Percentiles rank a stretch among this genome's conserved stretches.
Conservation (phyloP, 495 filamentous ascomycete species). For the Pseudoneurospora amorphoporcata region DNA sequence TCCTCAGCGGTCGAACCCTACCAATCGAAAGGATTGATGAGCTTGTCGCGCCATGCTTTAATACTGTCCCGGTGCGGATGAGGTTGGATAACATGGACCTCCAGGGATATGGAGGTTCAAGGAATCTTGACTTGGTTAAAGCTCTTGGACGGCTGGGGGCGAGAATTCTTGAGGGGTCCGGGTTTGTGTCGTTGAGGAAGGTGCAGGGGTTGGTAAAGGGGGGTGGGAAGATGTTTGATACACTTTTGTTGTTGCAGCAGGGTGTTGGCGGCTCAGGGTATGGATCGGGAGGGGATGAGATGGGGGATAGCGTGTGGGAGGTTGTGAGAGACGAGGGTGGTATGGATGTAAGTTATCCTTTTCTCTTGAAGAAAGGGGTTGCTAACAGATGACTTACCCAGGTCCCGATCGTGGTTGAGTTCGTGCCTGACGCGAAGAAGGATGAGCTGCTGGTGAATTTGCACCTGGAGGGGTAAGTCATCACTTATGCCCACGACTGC, state of each 20-base stretch:
- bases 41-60: slow-evolving; percentile 79
- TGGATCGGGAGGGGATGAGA: neutral
- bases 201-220: neutral
- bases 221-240: slow-evolving; percentile 50
- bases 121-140: slow-evolving; percentile 43
- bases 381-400: slow-evolving; percentile 3
- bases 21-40: slow-evolving; percentile 53
- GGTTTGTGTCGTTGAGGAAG: neutral
- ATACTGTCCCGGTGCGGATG: slow-evolving; percentile 70
- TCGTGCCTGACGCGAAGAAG: slow-evolving; percentile 36
- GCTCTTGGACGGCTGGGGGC: slow-evolving; percentile 32
- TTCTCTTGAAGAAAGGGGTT: neutral
- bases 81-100: slow-evolving; percentile 24
- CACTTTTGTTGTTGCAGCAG: slow-evolving; percentile 63
- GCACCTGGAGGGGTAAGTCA: slow-evolving; percentile 14
- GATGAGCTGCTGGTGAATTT: slow-evolving; percentile 16
- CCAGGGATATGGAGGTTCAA: slow-evolving; percentile 2
- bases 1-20: slow-evolving; percentile 62
- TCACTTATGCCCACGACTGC: too few relatives aligned
- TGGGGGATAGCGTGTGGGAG: slow-evolving; percentile 42
- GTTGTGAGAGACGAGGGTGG: slow-evolving; percentile 54
- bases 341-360: slow-evolving; percentile 53
- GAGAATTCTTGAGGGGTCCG: neutral
- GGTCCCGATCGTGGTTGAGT: slow-evolving; percentile 59
- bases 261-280: slow-evolving; percentile 2